Percentiles rank a stretch among this genome's conserved stretches.
Conservation (phyloP, 1,139 yeast species). For the Kurtzmaniella natalensis region DNA sequence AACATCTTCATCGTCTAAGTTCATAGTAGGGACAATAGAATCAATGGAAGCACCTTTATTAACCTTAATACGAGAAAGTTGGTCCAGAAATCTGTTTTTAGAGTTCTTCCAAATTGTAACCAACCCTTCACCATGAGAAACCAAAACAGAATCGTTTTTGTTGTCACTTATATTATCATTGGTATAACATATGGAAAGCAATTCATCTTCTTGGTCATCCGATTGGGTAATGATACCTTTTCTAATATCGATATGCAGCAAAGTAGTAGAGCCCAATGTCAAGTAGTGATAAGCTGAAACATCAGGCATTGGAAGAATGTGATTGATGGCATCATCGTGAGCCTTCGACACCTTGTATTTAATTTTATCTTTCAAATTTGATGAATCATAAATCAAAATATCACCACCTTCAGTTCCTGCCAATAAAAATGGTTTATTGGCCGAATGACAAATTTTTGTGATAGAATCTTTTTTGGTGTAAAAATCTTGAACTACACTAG, state of each 20-base stretch:
- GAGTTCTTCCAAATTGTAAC: slow-evolving; percentile 83
- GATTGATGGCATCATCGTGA: slow-evolving; percentile 76
- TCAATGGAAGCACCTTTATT: slow-evolving; percentile 75
- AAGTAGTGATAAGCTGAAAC: slow-evolving; percentile 78
- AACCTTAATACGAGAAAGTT: slow-evolving; percentile 71
- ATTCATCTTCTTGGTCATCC: slow-evolving; percentile 92
- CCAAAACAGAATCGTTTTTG: slow-evolving; percentile 59
- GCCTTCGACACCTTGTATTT: slow-evolving; percentile 44
- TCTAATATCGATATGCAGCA: slow-evolving; percentile 75
- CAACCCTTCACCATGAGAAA: slow-evolving; percentile 90
- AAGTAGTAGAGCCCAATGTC: slow-evolving; percentile 78
- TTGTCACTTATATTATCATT: slow-evolving; percentile 43
- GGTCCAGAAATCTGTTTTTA: slow-evolving; percentile 68
- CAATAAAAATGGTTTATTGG: slow-evolving; percentile 60
- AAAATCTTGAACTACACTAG: slow-evolving; percentile 21
- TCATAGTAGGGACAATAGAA: slow-evolving; percentile 69
- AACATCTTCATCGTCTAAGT: slow-evolving; percentile 53
- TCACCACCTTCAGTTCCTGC: slow-evolving; percentile 81
- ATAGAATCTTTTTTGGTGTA: slow-evolving; percentile 33
- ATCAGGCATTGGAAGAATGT: slow-evolving; percentile 62
- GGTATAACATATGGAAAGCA: slow-evolving; percentile 68
- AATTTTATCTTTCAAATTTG: slow-evolving; percentile 33
- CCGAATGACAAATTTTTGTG: slow-evolving; percentile 61
- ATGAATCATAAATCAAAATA: slow-evolving; percentile 58
- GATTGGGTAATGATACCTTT: slow-evolving; percentile 61